These are phyloP conservation scores for Hymenotorrendiella dingleyae DNA, from an alignment of 2,329 filamentous ascomycete species.

Conservation along the genomic window DNA sequence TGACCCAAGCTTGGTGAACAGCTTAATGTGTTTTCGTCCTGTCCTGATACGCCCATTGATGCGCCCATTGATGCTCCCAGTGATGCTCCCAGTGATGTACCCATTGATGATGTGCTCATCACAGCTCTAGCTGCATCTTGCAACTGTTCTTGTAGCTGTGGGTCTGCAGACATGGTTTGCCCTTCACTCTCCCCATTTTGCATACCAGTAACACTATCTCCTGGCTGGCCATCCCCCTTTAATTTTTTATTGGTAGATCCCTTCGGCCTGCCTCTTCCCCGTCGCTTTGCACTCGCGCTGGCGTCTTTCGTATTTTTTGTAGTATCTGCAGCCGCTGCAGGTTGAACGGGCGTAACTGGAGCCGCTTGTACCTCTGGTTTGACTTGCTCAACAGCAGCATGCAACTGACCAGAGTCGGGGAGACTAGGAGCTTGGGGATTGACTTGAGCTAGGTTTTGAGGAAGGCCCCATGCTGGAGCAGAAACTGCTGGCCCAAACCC, in stretches of 20 bases:
- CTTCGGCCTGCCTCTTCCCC: constrained; percentile 40
- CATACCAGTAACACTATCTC: constrained; percentile 5
- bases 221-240: constrained; percentile 18
- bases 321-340: constrained; percentile 12
- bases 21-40: background rate
- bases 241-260: constrained; percentile 43
- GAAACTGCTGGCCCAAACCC: constrained; percentile 26
- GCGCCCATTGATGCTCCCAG: background rate
- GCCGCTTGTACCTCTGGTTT: constrained; percentile 10
- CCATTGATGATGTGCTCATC: too few species aligned
- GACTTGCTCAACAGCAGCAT: constrained; percentile 10
- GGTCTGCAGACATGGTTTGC: constrained; percentile 7
- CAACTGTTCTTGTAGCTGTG: constrained; percentile 14
- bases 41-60: background rate
- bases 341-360: constrained; percentile 19
- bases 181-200: constrained; percentile 9
- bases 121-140: constrained; percentile 11
- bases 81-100: too few species aligned
- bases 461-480: constrained; percentile 27
- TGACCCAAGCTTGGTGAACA: background rate
- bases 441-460: constrained; percentile 23
- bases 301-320: constrained; percentile 9
- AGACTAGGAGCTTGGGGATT: constrained; percentile 19
- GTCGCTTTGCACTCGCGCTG: constrained; percentile 25
- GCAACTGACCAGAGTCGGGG: constrained; percentile 8